phyloP scores from a whole-genome alignment of 2,329 filamentous ascomycete genomes.

The Phoma sp. region DNA sequence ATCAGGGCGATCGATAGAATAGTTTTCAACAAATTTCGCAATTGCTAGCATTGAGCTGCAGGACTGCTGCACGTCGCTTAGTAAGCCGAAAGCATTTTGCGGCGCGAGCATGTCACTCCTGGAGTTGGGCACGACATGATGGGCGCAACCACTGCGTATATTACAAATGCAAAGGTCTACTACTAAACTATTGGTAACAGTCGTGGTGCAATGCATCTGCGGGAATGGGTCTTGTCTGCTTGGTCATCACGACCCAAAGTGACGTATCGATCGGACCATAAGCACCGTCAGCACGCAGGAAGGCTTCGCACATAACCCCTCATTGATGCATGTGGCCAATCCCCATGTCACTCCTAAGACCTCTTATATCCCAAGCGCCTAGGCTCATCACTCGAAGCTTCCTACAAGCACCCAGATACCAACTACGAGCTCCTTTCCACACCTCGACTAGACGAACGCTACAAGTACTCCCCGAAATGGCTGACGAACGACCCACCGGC shows the following conservation, averaged over 20 bases:
- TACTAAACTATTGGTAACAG: neutral
- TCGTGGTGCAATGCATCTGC: neutral
- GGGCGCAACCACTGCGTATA: neutral
- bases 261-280: constrained; percentile 19
- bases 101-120: neutral
- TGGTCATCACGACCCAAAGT: neutral
- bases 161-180: neutral
- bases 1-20: too few species aligned
- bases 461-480: constrained; percentile 32
- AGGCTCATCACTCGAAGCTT: constrained; percentile 20
- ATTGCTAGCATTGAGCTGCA: too few species aligned
- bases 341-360: constrained; percentile 32
- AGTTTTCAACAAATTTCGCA: too few species aligned
- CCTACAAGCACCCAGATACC: constrained; percentile 17
- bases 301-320: constrained; percentile 33
- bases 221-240: neutral
- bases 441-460: constrained; percentile 23
- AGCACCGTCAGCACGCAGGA: constrained; percentile 1
- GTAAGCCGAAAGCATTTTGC: neutral
- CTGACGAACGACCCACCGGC: constrained; percentile 56
- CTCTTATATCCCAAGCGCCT: constrained; percentile 24
- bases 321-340: constrained; percentile 17
- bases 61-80: neutral
- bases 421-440: constrained; percentile 27
- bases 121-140: neutral